phyloP scores from a whole-genome alignment of 208 protist genomes.

The Trypanosoma melophagium region DNA sequence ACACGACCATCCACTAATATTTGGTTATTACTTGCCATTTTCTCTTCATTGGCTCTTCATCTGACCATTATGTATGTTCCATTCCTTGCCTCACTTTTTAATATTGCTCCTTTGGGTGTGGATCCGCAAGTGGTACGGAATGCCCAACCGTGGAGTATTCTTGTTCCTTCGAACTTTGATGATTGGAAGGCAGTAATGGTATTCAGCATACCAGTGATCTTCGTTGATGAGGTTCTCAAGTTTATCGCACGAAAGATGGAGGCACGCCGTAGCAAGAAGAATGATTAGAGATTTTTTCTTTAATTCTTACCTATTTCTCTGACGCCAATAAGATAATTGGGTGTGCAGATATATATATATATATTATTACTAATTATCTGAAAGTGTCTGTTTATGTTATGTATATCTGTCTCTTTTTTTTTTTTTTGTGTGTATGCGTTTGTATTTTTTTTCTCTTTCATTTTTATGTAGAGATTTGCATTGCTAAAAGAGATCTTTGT shows the following conservation, averaged over 20 bases:
- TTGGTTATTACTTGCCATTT: slow-evolving; percentile 84
- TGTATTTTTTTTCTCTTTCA: too few species aligned
- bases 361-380: not conserved
- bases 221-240: slow-evolving; percentile 95
- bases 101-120: slow-evolving; percentile 79
- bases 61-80: slow-evolving; percentile 92
- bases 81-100: slow-evolving; percentile 85
- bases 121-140: slow-evolving; percentile 39
- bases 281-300: slow-evolving; percentile 21
- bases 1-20: slow-evolving; percentile 70
- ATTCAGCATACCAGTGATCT: slow-evolving; percentile 90
- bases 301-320: too few species aligned
- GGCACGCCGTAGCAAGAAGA: slow-evolving; percentile 9
- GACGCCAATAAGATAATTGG: too few species aligned
- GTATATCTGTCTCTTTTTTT: too few species aligned
- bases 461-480: too few species aligned
- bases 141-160: slow-evolving; percentile 63
- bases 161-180: slow-evolving; percentile 63
- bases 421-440: too few species aligned
- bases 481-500: too few species aligned
- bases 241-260: slow-evolving; percentile 42
- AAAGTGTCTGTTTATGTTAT: too few species aligned
- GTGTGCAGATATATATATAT: slow-evolving; percentile 4
- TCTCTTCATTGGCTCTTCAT: slow-evolving; percentile 84
- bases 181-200: slow-evolving; percentile 91